phyloP scores from a whole-genome alignment of 306 rosid genomes.

The Vachellia pachyceras region DNA sequence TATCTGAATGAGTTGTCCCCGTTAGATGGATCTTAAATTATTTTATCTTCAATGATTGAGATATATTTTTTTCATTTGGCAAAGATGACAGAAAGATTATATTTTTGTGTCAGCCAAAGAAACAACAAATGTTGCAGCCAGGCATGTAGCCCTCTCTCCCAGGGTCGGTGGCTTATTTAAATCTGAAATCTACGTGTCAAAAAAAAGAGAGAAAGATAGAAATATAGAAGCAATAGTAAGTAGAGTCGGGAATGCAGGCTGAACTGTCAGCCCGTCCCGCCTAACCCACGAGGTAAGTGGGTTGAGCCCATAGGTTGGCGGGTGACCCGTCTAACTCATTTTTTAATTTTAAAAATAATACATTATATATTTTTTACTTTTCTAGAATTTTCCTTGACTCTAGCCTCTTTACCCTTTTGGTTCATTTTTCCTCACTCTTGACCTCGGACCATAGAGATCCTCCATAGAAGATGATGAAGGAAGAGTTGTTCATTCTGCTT shows the following conservation, averaged over 20 bases:
- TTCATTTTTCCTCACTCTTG: neutral
- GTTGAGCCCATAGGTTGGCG: too few relatives aligned
- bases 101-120: constrained; percentile 6
- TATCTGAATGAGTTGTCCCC: neutral
- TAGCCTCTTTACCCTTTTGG: neutral
- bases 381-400: neutral
- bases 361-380: too few relatives aligned
- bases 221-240: neutral
- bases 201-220: neutral
- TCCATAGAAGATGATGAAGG: neutral
- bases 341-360: too few relatives aligned
- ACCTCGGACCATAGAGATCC: neutral
- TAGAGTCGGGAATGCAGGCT: too few relatives aligned
- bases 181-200: neutral
- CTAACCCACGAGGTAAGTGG: too few relatives aligned
- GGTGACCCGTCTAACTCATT: too few relatives aligned
- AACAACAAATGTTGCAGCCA: constrained; percentile 19
- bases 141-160: constrained; percentile 3
- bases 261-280: too few relatives aligned
- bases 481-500: neutral
- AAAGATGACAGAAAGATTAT: constrained; percentile 23
- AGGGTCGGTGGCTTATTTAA: constrained; percentile 18
- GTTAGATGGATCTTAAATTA: neutral
- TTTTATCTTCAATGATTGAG: constrained; percentile 1
- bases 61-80: neutral